Evolutionary conservation across 2,329 filamentous ascomycete species (phyloP), one percentile per base, ranked within the genome.

Genomic region (Colletotrichum chlorophyti): DNA sequence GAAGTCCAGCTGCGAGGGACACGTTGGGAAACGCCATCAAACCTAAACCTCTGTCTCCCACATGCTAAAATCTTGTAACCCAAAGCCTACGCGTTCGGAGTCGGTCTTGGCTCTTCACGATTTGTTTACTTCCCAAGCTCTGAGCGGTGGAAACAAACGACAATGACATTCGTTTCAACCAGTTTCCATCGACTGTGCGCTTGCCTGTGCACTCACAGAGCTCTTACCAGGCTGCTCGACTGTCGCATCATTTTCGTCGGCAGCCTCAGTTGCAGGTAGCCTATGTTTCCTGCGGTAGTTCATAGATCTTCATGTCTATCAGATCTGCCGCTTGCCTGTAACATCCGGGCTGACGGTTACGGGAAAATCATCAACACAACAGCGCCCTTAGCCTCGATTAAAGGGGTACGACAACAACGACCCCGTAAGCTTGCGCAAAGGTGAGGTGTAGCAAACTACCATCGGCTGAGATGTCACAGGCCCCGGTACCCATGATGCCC

Each of bases 151-250:
- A 34, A 24, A 27, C 21, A 15, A 29, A 7, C 10, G n/a, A 23
- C 10, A 26, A 58, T 17, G 15, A 6, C 40, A 43, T 31, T 24
- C 24, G 38, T n/a, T 29, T 34, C 34, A 26, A 19, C 40, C 31
- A 55, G 24, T 24, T 32, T 11, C 15, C 19, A 26, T 12, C 21
- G 40, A 53, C 48, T 53, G 54, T 53, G 54, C 54, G 27, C 21
- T 37, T 38, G 7, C 38, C 29, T 32, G 24, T 29, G 38, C 23
- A 27, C 32, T 27, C 23, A 35, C 15, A 35, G 11, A 38, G 38
- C 31, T 43, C 35, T 29, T 40, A 27, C 53, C 34, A 12, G n/a
- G n/a, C n/a, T n/a, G n/a, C n/a, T n/a, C n/a, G n/a, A n/a, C n/a
- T n/a, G n/a, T n/a, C n/a, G n/a, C n/a, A n/a, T n/a, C n/a, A n/a